phyloP scores from a whole-genome alignment of 805 yeast genomes.

The Wickerhamia fluorescens region DNA sequence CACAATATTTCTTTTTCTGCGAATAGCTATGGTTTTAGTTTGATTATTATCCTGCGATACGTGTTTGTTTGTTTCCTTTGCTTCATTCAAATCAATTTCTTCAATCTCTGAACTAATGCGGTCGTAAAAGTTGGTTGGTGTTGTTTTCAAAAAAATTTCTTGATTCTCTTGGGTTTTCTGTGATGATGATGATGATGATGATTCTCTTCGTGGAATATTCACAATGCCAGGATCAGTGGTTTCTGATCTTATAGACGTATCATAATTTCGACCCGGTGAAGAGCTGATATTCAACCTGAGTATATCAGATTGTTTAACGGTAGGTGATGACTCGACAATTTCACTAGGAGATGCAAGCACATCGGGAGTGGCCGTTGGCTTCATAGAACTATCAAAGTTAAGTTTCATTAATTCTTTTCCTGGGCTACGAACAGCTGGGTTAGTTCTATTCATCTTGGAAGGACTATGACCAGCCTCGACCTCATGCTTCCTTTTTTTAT shows the following conservation, averaged over 20 bases:
- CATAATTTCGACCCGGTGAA: slow-evolving; percentile 3
- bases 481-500: slow-evolving; percentile 8
- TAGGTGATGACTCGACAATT: slow-evolving; percentile 18
- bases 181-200: too few species aligned
- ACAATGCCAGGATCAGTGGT: slow-evolving; percentile 5
- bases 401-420: slow-evolving; percentile 1
- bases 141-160: too few species aligned
- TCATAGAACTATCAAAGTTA: slow-evolving; percentile 2
- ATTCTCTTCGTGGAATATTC: too few species aligned
- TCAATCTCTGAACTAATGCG: neutral
- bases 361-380: slow-evolving; percentile 4
- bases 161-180: neutral
- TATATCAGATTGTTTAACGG: slow-evolving; percentile 1
- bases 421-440: too few species aligned
- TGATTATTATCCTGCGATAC: neutral
- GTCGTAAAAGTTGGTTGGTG: too few species aligned
- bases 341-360: slow-evolving; percentile 10
- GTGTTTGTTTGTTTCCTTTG: neutral
- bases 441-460: slow-evolving; percentile 1
- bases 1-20: slow-evolving; percentile 7
- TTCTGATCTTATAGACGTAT: neutral
- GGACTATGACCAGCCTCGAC: slow-evolving; percentile 3
- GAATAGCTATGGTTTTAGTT: slow-evolving; percentile 6
- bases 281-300: slow-evolving; percentile 4
- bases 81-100: neutral